These are phyloP conservation scores for Candida awuae DNA, from an alignment of 805 yeast genomes.

Conservation along the genomic window DNA sequence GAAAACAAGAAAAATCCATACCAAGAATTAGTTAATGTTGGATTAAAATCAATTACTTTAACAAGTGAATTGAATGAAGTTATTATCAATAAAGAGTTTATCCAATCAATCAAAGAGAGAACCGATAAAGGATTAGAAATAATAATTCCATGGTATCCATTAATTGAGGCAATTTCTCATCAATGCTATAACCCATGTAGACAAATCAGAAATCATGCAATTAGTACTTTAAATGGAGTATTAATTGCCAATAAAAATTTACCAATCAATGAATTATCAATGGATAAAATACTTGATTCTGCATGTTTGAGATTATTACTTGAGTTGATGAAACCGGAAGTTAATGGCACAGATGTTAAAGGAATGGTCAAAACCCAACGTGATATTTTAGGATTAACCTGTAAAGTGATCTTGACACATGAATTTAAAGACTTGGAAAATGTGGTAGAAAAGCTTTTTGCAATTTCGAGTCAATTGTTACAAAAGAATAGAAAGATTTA, in stretches of 20 bases:
- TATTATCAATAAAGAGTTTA: slow-evolving; percentile 28
- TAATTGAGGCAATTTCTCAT: slow-evolving; percentile 76
- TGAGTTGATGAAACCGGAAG: slow-evolving; percentile 60
- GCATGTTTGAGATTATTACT: slow-evolving; percentile 69
- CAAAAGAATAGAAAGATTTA: slow-evolving; percentile 15
- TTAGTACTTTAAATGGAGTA: slow-evolving; percentile 48
- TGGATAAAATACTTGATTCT: slow-evolving; percentile 56
- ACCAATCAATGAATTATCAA: slow-evolving; percentile 31
- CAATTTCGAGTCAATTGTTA: slow-evolving; percentile 22
- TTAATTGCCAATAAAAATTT: slow-evolving; percentile 33
- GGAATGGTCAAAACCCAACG: slow-evolving; percentile 62
- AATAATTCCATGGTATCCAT: slow-evolving; percentile 41
- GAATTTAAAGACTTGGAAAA: slow-evolving; percentile 20
- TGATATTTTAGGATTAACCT: slow-evolving; percentile 57
- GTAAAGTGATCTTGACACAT: slow-evolving; percentile 41
- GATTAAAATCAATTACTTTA: slow-evolving; percentile 53
- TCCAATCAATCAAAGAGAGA: slow-evolving; percentile 25
- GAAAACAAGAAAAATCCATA: slow-evolving; percentile 38
- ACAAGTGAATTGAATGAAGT: slow-evolving; percentile 44
- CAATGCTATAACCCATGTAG: slow-evolving; percentile 87
- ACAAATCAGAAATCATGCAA: slow-evolving; percentile 61
- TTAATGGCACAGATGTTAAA: slow-evolving; percentile 46
- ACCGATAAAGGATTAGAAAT: slow-evolving; percentile 11
- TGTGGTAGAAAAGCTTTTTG: slow-evolving; percentile 23
- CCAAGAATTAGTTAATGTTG: slow-evolving; percentile 47